Base-by-base conservation (phyloP, 2,329 filamentous ascomycete species). In the Colletotrichum horii region DNA sequence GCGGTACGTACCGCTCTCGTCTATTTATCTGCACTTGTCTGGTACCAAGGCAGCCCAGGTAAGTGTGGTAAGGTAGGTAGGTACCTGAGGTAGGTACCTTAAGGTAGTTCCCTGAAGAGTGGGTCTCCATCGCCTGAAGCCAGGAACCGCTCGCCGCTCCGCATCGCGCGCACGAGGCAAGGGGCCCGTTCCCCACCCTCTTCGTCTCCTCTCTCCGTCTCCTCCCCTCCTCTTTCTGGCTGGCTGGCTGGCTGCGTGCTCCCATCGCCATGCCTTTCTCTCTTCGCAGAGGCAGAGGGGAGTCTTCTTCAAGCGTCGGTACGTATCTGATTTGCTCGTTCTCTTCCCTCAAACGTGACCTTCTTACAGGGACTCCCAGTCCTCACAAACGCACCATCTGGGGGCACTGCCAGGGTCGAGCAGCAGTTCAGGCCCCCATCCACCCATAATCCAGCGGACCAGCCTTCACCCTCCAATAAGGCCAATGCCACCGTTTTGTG, bases 101-200 rank as follows among this genome's bases (percentile, higher is more conserved):
- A n/a, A n/a, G n/a, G n/a, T 43, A 38, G 28, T 22, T 36, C 12
- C 36, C 34, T 16, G 64, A 22, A 55, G 22, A 43, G 28, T 52
- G 32, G 26, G 22, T 19, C 24, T 43, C 28, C 30, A 61, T 61
- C 26, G 62, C 72, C 69, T 75, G 24, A 68, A 75, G 70, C 70
- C 70, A 73, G 70, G 70, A 73, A 75, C 73, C 70, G 64, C 64
- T 75, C 70, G 72, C 73, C 70, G 64, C 64, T 75, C 70, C 73
- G 56, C 73, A 73, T 67, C 72, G 43, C 62, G 70, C 70, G 70
- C 73, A 75, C 70, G 70, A 75, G 73, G 73, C 73, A 75, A 75
- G 73, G 73, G 70, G 73, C 22, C 70, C 32, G 55, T 72, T 73
- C 73, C 32, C 73, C 73, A 73, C 73, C 64, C 62, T 61, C 73